Evolutionary conservation across 2,329 filamentous ascomycete species (phyloP).

Genomic region (Chalaropsis thielavioides): DNA sequence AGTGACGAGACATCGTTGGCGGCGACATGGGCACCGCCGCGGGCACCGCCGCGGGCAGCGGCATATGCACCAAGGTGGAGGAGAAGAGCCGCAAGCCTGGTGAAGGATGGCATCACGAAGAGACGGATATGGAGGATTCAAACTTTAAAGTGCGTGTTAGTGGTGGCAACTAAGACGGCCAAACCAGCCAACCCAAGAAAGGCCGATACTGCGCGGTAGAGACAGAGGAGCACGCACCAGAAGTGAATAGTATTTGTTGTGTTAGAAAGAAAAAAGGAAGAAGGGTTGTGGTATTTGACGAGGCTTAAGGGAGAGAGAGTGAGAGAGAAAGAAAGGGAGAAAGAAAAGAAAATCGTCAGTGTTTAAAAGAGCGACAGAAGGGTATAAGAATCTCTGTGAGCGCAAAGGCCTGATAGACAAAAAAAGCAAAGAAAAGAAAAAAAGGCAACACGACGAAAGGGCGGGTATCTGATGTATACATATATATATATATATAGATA

Average conservation of each 20-base stretch:
- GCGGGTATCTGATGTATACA: not conserved
- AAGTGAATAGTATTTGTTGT: no score
- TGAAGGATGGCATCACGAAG: not conserved
- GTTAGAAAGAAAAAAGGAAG: no score
- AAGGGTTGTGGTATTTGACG: no score
- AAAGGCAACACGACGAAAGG: not conserved
- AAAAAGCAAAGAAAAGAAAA: not conserved
- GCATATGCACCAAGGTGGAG: not conserved
- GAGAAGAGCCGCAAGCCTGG: not conserved
- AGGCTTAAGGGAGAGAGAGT: no score
- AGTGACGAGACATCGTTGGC: not conserved
- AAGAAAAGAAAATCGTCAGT: not conserved
- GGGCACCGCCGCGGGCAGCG: no score
- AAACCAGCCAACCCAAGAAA: not conserved
- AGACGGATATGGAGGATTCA: not conserved
- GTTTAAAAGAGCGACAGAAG: not conserved
- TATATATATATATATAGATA: not conserved
- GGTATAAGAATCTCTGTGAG: not conserved
- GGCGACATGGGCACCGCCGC: not conserved
- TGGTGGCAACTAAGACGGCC: not conserved
- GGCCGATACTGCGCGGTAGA: not conserved
- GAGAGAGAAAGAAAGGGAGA: no score
- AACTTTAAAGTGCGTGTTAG: not conserved
- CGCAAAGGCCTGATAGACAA: not conserved
- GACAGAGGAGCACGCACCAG: no score